Evolutionary conservation across 768 basidiomycete genomes (phyloP).

Genomic region (Naematelia aurantialba): DNA sequence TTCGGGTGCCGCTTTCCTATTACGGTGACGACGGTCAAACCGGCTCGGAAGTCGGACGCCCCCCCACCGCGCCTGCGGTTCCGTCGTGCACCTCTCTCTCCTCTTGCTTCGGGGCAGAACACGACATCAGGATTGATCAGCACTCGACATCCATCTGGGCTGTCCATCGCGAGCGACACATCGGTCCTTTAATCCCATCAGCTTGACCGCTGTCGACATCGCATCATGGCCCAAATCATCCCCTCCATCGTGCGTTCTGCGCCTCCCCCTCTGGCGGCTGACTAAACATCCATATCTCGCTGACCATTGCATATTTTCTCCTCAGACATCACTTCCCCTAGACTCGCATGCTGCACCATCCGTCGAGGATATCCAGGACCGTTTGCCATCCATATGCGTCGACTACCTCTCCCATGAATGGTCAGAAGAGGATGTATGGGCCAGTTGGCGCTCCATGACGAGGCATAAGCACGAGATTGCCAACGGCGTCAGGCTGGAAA

Average conservation of each 20-base stretch:
- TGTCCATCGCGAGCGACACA: not conserved
- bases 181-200: not conserved
- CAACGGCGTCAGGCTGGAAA: constrained; percentile 90
- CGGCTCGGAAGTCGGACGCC: not conserved
- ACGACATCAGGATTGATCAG: not conserved
- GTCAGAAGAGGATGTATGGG: constrained; percentile 97
- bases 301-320: not conserved
- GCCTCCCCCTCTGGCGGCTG: constrained; percentile 2
- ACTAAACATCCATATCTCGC: constrained; percentile 1
- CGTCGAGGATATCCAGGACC: constrained; percentile 63
- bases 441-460: constrained; percentile 97
- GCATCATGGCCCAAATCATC: constrained; percentile 48
- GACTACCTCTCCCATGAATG: constrained; percentile 98
- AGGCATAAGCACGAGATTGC: constrained; percentile 96
- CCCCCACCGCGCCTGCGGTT: not conserved
- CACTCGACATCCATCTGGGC: not conserved
- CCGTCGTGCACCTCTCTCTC: not conserved
- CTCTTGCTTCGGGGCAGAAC: not conserved
- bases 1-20: too few relatives aligned
- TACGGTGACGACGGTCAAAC: not conserved
- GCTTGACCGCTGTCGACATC: not conserved
- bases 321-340: constrained; percentile 47
- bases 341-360: constrained; percentile 49
- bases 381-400: constrained; percentile 79
- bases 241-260: constrained; percentile 44